phyloP scores from a whole-genome alignment of 306 rosid species.

The Cajanus cajan region DNA sequence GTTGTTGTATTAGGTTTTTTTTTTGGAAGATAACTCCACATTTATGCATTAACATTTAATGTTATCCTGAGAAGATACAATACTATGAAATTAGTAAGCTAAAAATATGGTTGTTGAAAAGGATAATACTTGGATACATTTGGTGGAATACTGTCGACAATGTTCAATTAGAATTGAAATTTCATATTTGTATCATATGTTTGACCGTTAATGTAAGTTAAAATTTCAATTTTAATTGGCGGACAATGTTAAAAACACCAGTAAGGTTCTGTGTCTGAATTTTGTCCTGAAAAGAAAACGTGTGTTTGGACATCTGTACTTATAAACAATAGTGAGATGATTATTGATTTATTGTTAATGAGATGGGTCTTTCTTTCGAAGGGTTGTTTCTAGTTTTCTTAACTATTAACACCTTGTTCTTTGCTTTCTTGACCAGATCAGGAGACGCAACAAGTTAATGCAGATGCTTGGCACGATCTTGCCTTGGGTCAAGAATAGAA shows the following conservation, averaged over 20 bases:
- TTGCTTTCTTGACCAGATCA: constrained; percentile 40
- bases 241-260: too few species aligned
- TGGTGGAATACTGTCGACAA: neutral
- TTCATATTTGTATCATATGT: neutral
- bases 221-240: too few species aligned
- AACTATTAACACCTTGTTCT: neutral
- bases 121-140: too few species aligned
- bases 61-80: neutral
- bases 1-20: neutral
- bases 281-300: neutral
- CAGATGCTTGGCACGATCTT: constrained; percentile 54
- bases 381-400: constrained; percentile 14
- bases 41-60: neutral
- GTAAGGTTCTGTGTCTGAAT: too few species aligned
- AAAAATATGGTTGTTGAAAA: neutral
- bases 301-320: neutral
- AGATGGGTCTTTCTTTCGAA: neutral
- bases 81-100: neutral
- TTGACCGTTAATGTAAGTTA: too few species aligned
- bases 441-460: constrained; percentile 44
- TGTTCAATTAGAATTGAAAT: neutral
- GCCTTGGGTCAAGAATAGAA: constrained; percentile 45
- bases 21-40: neutral
- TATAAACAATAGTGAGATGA: neutral
- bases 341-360: neutral